Evolutionary conservation across 768 basidiomycete genomes (phyloP).

Genomic region (Neoboletus brunneissimus): DNA sequence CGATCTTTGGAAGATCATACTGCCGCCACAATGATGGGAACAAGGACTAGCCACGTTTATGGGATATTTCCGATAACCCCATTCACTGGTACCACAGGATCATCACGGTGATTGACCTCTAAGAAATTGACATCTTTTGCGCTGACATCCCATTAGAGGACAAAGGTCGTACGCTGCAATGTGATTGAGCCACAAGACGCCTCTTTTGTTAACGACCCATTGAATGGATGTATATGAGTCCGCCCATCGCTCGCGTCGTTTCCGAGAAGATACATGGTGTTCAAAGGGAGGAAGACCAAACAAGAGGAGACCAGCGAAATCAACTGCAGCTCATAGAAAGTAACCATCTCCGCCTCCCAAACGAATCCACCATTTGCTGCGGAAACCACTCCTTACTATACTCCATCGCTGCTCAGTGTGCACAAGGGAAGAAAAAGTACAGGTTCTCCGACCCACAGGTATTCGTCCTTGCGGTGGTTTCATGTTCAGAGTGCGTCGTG

Average conservation of each 20-base stretch:
- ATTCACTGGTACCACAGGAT: not conserved
- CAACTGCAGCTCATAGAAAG: slow-evolving; percentile 44
- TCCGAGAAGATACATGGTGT: slow-evolving; percentile 26
- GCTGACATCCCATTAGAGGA: not conserved
- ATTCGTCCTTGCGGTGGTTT: not conserved
- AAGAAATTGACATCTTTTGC: not conserved
- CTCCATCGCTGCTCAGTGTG: not conserved
- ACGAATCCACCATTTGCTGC: not conserved
- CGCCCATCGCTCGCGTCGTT: not conserved
- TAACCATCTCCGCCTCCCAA: slow-evolving; percentile 18
- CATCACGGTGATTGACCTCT: not conserved
- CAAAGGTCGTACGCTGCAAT: not conserved
- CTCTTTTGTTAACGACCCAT: not conserved
- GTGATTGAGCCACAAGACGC: not conserved
- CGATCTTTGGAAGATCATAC: slow-evolving; percentile 11
- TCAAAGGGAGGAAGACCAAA: slow-evolving; percentile 35
- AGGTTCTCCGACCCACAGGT: not conserved
- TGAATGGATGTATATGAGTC: not conserved
- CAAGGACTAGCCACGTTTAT: not conserved
- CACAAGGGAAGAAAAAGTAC: not conserved
- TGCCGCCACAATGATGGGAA: slow-evolving; percentile 1
- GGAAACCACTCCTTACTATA: not conserved
- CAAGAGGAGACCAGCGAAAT: slow-evolving; percentile 36
- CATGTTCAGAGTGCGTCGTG: not conserved
- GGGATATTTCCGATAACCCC: not conserved